A percentile compares a stretch with the other conserved stretches of the same genome.
phyloP scores from a whole-genome alignment of 768 basidiomycete species.

The Ramaria rubella region DNA sequence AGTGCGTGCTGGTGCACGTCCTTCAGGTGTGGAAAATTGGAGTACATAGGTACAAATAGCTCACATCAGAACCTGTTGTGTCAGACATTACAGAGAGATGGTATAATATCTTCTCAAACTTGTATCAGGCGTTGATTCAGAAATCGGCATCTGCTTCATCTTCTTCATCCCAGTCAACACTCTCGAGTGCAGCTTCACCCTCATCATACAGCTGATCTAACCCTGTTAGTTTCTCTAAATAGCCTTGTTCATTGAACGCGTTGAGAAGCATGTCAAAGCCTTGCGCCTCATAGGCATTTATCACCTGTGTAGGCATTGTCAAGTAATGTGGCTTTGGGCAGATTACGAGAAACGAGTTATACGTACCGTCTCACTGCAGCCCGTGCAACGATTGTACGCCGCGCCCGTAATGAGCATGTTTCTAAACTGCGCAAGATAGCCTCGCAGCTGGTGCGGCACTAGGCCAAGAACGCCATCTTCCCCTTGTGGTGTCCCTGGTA shows the following conservation, averaged over 20 bases:
- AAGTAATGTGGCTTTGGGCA: neutral
- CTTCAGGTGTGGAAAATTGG: no score
- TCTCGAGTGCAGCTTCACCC: conserved; percentile 63
- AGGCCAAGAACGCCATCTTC: conserved; percentile 63
- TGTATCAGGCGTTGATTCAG: no score
- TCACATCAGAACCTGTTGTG: no score
- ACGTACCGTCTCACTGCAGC: conserved; percentile 75
- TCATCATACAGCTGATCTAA: conserved; percentile 72
- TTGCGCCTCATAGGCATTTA: conserved; percentile 73
- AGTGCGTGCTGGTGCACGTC: no score
- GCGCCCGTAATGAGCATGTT: conserved; percentile 80
- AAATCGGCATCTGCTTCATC: conserved; percentile 31
- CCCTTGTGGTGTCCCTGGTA: conserved; percentile 21
- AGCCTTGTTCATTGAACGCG: conserved; percentile 78
- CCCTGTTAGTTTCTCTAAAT: conserved; percentile 70
- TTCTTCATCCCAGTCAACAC: conserved; percentile 72
- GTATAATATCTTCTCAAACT: no score
- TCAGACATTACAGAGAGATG: no score
- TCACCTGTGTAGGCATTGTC: conserved; percentile 44
- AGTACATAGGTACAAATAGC: no score
- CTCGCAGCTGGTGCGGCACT: conserved; percentile 92
- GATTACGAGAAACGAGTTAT: neutral
- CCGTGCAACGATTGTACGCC: conserved; percentile 84
- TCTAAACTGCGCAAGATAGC: conserved; percentile 81
- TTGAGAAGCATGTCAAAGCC: conserved; percentile 74